Conservation (phyloP, 148 eudicot genomes). For the Amaranthus hypochondriacus region DNA sequence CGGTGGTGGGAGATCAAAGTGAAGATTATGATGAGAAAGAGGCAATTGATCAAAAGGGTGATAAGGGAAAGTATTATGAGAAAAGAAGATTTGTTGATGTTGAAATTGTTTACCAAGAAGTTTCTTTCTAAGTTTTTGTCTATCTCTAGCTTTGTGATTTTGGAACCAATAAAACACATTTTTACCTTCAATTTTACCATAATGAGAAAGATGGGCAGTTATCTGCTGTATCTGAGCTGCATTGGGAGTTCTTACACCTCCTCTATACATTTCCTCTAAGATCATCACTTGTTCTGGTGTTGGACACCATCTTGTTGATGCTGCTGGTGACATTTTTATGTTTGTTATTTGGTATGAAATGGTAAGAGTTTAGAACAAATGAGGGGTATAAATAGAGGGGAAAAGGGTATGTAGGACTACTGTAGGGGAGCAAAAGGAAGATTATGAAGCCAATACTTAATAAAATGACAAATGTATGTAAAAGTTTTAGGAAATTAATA, state of each 20-base stretch:
- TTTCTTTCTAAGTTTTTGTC: slow-evolving; percentile 55
- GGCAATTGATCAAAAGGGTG: slow-evolving; percentile 5
- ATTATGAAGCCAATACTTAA: background rate
- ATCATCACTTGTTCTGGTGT: slow-evolving; percentile 88
- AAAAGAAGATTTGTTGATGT: background rate
- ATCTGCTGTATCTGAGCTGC: slow-evolving; percentile 79
- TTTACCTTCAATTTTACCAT: slow-evolving; percentile 83
- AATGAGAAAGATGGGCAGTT: slow-evolving; percentile 62
- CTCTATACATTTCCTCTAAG: slow-evolving; percentile 75
- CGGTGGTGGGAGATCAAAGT: slow-evolving; percentile 13
- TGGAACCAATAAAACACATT: slow-evolving; percentile 96
- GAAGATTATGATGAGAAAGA: background rate
- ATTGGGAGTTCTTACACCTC: slow-evolving; percentile 68
- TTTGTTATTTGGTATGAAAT: background rate
- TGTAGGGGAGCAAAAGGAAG: slow-evolving; percentile 7
- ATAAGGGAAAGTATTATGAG: slow-evolving; percentile 2
- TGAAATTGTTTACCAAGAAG: slow-evolving; percentile 23
- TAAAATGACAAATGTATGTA: slow-evolving; percentile 5
- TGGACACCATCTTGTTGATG: slow-evolving; percentile 80
- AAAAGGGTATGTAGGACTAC: background rate
- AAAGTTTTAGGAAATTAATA: background rate
- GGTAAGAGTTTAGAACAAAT: background rate
- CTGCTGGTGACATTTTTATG: slow-evolving; percentile 35
- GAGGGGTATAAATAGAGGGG: slow-evolving; percentile 22
- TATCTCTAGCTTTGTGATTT: slow-evolving; percentile 85